Percentiles rank a stretch among this genome's conserved stretches.
Conservation (phyloP, 768 basidiomycete genomes). For the Macrocybe gigantea region DNA sequence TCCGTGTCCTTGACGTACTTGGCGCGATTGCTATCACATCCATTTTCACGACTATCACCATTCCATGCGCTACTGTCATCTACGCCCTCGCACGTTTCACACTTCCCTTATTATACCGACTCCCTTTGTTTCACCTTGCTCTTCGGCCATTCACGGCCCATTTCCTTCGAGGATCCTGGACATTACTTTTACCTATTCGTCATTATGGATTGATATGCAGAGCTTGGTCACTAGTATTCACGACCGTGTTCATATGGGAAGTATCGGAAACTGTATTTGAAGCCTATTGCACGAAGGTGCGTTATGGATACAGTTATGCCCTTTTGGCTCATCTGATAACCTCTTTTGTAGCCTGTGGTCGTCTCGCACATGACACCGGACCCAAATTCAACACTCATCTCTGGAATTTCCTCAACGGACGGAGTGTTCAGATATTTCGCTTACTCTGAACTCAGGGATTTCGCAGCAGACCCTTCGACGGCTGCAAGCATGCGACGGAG, state of each 20-base stretch:
- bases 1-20: conserved; percentile 15
- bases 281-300: conserved; percentile 45
- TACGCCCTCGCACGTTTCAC: conserved; percentile 43
- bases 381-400: conserved; percentile 50
- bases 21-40: conserved; percentile 29
- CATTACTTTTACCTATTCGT: conserved; percentile 40
- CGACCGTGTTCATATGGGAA: conserved; percentile 60
- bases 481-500: conserved; percentile 39
- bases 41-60: conserved; percentile 33
- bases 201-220: conserved; percentile 40
- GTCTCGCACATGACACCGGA: conserved; percentile 42
- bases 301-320: conserved; percentile 16
- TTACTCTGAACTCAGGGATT: conserved; percentile 51
- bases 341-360: conserved; percentile 35
- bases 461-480: conserved; percentile 40
- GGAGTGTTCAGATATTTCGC: conserved; percentile 57
- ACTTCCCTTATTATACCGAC: conserved; percentile 45
- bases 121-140: conserved; percentile 45
- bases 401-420: conserved; percentile 55
- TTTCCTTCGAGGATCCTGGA: conserved; percentile 55
- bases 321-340: background rate
- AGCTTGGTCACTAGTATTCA: conserved; percentile 44
- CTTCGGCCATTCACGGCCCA: conserved; percentile 61
- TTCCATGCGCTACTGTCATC: conserved; percentile 31
- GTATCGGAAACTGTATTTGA: conserved; percentile 57